Base-by-base conservation (phyloP, 1,139 yeast genomes). In the Saccharomyces hybrid region DNA sequence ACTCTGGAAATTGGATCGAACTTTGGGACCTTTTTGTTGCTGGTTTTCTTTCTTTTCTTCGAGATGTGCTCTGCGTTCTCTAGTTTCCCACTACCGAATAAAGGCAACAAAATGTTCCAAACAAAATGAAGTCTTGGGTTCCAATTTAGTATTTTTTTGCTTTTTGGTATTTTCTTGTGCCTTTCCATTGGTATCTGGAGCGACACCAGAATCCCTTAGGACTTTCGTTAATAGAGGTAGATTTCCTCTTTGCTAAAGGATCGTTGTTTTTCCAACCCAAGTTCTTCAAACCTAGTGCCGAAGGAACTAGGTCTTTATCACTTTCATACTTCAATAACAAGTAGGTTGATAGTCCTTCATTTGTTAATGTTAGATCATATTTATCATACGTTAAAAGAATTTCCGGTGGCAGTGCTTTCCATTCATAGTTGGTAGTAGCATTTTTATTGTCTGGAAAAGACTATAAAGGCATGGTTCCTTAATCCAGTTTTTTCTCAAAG, bases 261-360 rank as follows among this genome's bases (percentile, higher is more conserved):
- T 88, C 83, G 34, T 82, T 82, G 46, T 77, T 71, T 60, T 84
- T 83, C 97, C 97, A 90, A 32, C 70, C 70, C 4, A 73, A 50
- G 51, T 66, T 65, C n/a, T 57, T 42, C 42, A 70, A 57, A 1
- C 47, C 12, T 7, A 69, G 7, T 1, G 52, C 16, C 3, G 60
- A 24, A 8, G 54, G 24, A 3, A 46, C 50, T 2, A 50, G 47
- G 6, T 51, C 12, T 11, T 53, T 44, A 11, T 52, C 52, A 55
- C 51, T 51, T 47, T 51, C 46, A 32, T 61, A 64, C 55, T 16
- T 81, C 78, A 57, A 82, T 68, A 41, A 66, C 49, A 90, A 72
- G 65, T 83, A 87, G 5, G 90, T 70, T 0, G 96, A 86, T 21
- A 90, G 73, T 0, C 96, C 97, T 67, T 91, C 98, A 16, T 87